phyloP scores from a whole-genome alignment of 805 yeast species.

The Zygotorulaspora sp. region DNA sequence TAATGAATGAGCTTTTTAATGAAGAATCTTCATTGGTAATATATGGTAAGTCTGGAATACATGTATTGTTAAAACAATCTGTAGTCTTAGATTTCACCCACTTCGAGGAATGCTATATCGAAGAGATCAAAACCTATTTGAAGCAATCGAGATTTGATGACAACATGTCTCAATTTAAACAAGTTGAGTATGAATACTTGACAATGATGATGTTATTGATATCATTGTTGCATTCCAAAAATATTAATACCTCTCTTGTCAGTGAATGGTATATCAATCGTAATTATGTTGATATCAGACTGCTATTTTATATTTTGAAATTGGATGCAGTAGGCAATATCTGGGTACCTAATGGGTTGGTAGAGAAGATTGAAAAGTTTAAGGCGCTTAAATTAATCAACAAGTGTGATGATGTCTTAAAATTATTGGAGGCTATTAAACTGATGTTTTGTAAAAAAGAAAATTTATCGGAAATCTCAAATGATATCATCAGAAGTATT shows the following conservation, averaged over 20 bases:
- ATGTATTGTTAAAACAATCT: conserved; percentile 18
- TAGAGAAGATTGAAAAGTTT: conserved; percentile 19
- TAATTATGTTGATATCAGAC: conserved; percentile 24
- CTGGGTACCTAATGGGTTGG: conserved; percentile 31
- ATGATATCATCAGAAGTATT: conserved; percentile 23
- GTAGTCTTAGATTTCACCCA: conserved; percentile 22
- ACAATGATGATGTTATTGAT: conserved; percentile 23
- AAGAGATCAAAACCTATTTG: conserved; percentile 19
- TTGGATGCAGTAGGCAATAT: conserved; percentile 28
- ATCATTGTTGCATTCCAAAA: conserved; percentile 22
- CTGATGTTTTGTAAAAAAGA: conserved; percentile 3
- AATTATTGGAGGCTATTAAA: conserved; percentile 10
- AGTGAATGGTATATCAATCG: conserved; percentile 21
- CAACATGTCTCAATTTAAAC: conserved; percentile 14
- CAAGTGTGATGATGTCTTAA: conserved; percentile 18
- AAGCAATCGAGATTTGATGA: not conserved
- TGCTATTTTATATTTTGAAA: conserved; percentile 27
- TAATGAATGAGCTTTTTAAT: conserved; percentile 19
- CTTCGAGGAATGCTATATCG: conserved; percentile 22
- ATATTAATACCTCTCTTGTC: conserved; percentile 18
- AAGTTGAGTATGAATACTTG: conserved; percentile 22
- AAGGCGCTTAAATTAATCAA: conserved; percentile 26
- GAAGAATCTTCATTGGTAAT: conserved; percentile 18
- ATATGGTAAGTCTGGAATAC: conserved; percentile 20
- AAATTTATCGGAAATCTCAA: conserved; percentile 6